These are phyloP conservation scores for Pseudogymnoascus sp. DNA, from an alignment of 2,329 filamentous ascomycete genomes.

Conservation along the genomic window DNA sequence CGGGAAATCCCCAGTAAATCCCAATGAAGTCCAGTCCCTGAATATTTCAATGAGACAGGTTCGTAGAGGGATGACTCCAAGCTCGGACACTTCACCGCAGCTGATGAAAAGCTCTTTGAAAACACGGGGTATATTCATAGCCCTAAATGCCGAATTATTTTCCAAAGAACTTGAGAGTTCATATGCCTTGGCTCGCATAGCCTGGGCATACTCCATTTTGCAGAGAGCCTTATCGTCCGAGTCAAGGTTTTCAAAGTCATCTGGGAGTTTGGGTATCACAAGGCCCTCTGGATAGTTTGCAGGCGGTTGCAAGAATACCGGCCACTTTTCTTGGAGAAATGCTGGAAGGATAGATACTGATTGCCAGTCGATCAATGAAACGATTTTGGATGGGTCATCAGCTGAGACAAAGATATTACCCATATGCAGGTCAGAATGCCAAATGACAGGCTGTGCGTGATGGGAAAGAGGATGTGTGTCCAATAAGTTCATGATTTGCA, in stretches of 20 bases:
- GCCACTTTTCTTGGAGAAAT: slow-evolving; percentile 26
- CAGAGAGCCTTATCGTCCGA: slow-evolving; percentile 19
- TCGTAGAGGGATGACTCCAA: background rate
- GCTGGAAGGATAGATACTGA: slow-evolving; percentile 30
- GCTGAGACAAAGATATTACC: slow-evolving; percentile 36
- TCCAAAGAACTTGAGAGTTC: background rate
- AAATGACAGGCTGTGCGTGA: slow-evolving; percentile 20
- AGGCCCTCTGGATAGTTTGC: background rate
- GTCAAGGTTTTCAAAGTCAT: slow-evolving; percentile 31
- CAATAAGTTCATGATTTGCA: background rate
- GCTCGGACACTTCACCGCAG: background rate
- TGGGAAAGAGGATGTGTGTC: background rate
- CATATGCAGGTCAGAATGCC: slow-evolving; percentile 34
- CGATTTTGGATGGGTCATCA: slow-evolving; percentile 30
- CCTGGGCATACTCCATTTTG: background rate
- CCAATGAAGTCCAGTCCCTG: background rate
- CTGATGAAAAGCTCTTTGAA: background rate
- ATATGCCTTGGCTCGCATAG: background rate
- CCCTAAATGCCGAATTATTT: background rate
- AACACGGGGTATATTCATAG: background rate
- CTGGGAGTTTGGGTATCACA: slow-evolving; percentile 12
- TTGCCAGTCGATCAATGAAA: slow-evolving; percentile 36
- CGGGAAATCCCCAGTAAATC: background rate
- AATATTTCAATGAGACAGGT: background rate
- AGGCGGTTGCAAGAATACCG: slow-evolving; percentile 7